These are phyloP conservation scores for Beauveria asiatica DNA, from an alignment of 2,329 filamentous ascomycete species.

Conservation along the genomic window DNA sequence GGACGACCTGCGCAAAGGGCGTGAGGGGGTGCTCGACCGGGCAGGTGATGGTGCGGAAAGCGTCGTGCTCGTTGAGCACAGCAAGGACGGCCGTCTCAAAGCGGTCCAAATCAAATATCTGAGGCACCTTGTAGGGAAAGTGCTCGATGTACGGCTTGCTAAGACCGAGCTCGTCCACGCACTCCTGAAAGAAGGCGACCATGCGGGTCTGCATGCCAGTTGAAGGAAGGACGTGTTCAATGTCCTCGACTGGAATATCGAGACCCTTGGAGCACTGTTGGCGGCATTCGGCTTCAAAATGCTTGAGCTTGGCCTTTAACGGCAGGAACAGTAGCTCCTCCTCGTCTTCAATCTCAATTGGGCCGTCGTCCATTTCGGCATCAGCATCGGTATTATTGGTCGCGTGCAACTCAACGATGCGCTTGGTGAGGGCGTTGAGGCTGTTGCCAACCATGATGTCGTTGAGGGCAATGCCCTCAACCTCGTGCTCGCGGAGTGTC, in stretches of 20 bases:
- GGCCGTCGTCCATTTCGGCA: neutral
- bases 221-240: slow-evolving; percentile 9
- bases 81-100: slow-evolving; percentile 11
- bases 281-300: slow-evolving; percentile 9
- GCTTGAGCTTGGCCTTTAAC: slow-evolving; percentile 8
- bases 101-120: slow-evolving; percentile 7
- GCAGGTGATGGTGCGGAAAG: slow-evolving; percentile 13
- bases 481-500: slow-evolving; percentile 1
- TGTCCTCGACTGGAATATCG: slow-evolving; percentile 3
- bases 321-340: slow-evolving; percentile 6
- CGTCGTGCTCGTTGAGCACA: slow-evolving; percentile 11
- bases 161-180: slow-evolving; percentile 1
- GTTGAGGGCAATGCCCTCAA: slow-evolving; percentile 5
- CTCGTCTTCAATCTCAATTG: slow-evolving; percentile 10
- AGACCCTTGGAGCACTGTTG: slow-evolving; percentile 3
- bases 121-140: slow-evolving; percentile 12
- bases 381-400: neutral
- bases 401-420: neutral
- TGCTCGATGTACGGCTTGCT: slow-evolving; percentile 11
- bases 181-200: slow-evolving; percentile 10
- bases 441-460: slow-evolving; percentile 8
- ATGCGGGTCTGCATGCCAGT: slow-evolving; percentile 10
- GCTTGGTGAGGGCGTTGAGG: slow-evolving; percentile 5
- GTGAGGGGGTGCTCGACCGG: slow-evolving; percentile 11
- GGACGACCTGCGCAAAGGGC: slow-evolving; percentile 11